These are phyloP conservation scores for Dipteronia sinensis DNA, from an alignment of 345 rosid genomes.

Conservation along the genomic window DNA sequence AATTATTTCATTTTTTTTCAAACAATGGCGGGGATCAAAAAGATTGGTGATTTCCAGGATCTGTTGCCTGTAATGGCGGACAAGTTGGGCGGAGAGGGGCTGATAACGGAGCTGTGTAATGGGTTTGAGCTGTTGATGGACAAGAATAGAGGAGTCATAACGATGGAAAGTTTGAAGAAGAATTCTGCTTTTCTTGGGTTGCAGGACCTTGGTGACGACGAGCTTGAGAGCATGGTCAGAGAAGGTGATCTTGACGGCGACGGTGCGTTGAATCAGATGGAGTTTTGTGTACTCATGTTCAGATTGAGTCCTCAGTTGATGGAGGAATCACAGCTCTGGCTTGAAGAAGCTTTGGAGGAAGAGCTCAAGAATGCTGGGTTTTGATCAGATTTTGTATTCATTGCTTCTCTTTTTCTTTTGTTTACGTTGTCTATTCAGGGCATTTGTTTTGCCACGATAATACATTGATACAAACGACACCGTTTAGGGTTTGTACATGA, in stretches of 20 bases:
- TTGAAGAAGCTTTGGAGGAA: slow-evolving; percentile 33
- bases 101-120: slow-evolving; percentile 50
- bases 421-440: background rate
- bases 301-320: slow-evolving; percentile 61
- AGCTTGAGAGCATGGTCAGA: slow-evolving; percentile 47
- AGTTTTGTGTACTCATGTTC: slow-evolving; percentile 65
- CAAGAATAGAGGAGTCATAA: slow-evolving; percentile 46
- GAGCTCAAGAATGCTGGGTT: slow-evolving; percentile 28
- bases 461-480: background rate
- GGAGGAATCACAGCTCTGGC: slow-evolving; percentile 48
- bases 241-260: slow-evolving; percentile 62
- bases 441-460: background rate
- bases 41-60: slow-evolving; percentile 45
- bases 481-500: background rate
- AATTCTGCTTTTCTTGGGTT: slow-evolving; percentile 48
- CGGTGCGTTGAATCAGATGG: slow-evolving; percentile 50
- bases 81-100: slow-evolving; percentile 59
- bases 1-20: too few species aligned
- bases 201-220: slow-evolving; percentile 41
- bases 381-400: background rate
- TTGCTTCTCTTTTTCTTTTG: background rate
- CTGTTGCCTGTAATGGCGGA: slow-evolving; percentile 54
- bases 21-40: slow-evolving; percentile 27
- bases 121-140: slow-evolving; percentile 60
- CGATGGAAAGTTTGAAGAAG: slow-evolving; percentile 49